Evolutionary conservation across 2,329 filamentous ascomycete species (phyloP).

Genomic region (Diaporthe sp.): DNA sequence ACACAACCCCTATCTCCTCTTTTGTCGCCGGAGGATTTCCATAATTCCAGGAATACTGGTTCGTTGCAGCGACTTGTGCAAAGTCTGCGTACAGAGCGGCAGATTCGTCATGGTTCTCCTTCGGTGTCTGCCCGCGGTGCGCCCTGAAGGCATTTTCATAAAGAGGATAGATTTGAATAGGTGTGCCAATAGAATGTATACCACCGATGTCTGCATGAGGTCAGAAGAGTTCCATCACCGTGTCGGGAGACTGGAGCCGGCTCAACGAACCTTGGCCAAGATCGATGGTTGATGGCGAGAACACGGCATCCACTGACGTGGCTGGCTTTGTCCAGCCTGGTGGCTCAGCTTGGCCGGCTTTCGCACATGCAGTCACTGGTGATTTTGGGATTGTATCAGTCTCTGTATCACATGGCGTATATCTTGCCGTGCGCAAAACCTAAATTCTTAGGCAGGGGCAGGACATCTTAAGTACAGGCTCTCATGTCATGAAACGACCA

Average conservation of each 20-base stretch:
- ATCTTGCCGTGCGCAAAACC: not conserved
- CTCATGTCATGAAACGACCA: not conserved
- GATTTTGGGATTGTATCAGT: not conserved
- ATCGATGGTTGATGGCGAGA: slow-evolving; percentile 60
- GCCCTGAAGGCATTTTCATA: slow-evolving; percentile 76
- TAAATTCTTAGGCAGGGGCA: not conserved
- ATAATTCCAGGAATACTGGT: slow-evolving; percentile 70
- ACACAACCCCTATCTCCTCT: slow-evolving; percentile 66
- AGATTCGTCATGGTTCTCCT: slow-evolving; percentile 71
- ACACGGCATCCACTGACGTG: slow-evolving; percentile 32
- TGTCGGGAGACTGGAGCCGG: slow-evolving; percentile 56
- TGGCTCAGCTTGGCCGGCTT: slow-evolving; percentile 58
- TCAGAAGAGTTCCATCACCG: slow-evolving; percentile 43
- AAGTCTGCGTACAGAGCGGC: slow-evolving; percentile 72
- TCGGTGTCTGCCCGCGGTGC: slow-evolving; percentile 64
- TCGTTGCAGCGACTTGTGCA: slow-evolving; percentile 66
- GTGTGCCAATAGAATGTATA: slow-evolving; percentile 70
- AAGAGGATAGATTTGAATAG: slow-evolving; percentile 77
- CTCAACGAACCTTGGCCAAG: slow-evolving; percentile 58
- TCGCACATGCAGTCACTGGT: slow-evolving; percentile 52
- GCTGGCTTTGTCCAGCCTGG: slow-evolving; percentile 69
- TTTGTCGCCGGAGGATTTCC: slow-evolving; percentile 59
- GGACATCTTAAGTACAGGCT: not conserved
- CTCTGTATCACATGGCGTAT: too few species aligned
- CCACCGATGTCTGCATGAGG: slow-evolving; percentile 63